A percentile compares a stretch with the other conserved stretches of the same genome.
These are phyloP conservation scores for Talaromyces stipitatus DNA, from an alignment of 495 filamentous ascomycete species.

Conservation along the genomic window DNA sequence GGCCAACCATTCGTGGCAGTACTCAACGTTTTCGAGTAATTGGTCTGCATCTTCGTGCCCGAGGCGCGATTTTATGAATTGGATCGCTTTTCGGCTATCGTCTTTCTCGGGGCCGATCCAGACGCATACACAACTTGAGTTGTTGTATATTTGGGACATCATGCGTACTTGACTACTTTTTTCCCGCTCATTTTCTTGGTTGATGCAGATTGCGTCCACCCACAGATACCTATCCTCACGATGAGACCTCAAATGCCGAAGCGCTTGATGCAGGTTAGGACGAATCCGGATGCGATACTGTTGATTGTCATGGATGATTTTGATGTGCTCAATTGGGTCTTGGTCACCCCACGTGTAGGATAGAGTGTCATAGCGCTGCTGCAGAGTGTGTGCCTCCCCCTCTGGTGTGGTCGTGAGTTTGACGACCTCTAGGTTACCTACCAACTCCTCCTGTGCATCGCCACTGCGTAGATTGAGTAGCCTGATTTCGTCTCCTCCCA, in stretches of 20 bases:
- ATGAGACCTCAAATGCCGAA: neutral
- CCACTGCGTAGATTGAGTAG: neutral
- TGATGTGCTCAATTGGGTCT: neutral
- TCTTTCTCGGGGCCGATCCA: conserved; percentile 21
- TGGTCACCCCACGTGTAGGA: conserved; percentile 6
- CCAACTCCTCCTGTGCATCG: neutral
- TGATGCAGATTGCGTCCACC: conserved; percentile 28
- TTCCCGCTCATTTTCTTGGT: conserved; percentile 21
- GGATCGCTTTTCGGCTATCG: neutral
- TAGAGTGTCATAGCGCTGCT: neutral
- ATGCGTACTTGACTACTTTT: conserved; percentile 18
- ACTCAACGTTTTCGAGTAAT: neutral
- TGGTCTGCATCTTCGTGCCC: neutral
- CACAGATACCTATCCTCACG: conserved; percentile 11
- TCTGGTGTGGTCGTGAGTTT: neutral
- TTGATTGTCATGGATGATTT: neutral
- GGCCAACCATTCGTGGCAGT: neutral
- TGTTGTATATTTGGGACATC: conserved; percentile 21
- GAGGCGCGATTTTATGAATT: neutral
- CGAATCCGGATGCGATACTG: neutral
- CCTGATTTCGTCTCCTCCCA: neutral
- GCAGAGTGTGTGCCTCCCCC: neutral
- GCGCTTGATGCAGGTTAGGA: neutral
- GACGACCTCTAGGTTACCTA: neutral
- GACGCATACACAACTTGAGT: conserved; percentile 15